Evolutionary conservation across 2,329 filamentous ascomycete species (phyloP).

Genomic region (Scorias spongiosa): DNA sequence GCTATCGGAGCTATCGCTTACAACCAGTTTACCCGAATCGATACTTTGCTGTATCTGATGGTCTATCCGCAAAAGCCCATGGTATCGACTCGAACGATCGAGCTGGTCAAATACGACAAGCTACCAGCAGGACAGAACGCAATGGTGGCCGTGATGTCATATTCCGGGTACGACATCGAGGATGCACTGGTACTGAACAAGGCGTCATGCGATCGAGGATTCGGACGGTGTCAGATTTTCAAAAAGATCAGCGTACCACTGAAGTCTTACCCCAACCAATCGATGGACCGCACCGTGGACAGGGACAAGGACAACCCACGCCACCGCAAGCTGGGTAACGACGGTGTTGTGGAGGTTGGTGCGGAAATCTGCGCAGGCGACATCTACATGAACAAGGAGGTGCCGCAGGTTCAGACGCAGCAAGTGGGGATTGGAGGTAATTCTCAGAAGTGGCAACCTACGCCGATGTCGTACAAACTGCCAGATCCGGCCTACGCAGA

Average conservation of each 20-base stretch:
- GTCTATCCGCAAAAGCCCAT: constrained; percentile 96
- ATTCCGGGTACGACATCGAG: constrained; percentile 98
- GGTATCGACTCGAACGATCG: constrained; percentile 93
- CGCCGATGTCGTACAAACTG: constrained; percentile 46
- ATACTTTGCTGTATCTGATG: constrained; percentile 88
- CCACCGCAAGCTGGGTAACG: constrained; percentile 61
- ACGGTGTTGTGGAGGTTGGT: constrained; percentile 80
- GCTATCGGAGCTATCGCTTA: constrained; percentile 96
- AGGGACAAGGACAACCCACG: constrained; percentile 34
- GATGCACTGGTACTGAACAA: constrained; percentile 95
- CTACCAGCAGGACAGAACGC: constrained; percentile 93
- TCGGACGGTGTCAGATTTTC: constrained; percentile 95
- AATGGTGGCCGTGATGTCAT: constrained; percentile 97
- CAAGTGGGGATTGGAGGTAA: constrained; percentile 1
- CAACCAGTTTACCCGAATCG: constrained; percentile 94
- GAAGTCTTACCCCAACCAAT: constrained; percentile 75
- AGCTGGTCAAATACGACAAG: constrained; percentile 93
- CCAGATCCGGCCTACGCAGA: constrained; percentile 65
- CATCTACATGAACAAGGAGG: constrained; percentile 80
- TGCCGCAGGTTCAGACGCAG: constrained; percentile 53
- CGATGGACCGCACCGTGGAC: constrained; percentile 46
- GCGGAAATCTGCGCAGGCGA: constrained; percentile 64
- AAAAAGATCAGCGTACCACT: constrained; percentile 79
- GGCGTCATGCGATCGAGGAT: constrained; percentile 84
- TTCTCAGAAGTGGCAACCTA: constrained; percentile 15